phyloP scores from a whole-genome alignment of 345 rosid species.

The Salix viminalis region DNA sequence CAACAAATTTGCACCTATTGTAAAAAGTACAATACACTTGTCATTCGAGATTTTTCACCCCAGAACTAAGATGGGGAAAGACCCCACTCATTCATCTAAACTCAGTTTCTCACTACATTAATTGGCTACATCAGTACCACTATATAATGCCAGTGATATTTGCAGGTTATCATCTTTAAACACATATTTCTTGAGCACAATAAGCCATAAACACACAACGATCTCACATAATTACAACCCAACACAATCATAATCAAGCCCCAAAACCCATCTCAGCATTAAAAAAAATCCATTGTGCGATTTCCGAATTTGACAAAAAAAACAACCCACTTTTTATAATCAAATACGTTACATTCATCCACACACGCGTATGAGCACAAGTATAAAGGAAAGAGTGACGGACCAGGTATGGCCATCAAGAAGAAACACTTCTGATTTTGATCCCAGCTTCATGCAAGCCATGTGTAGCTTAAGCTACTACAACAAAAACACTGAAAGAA shows the following conservation, averaged over 20 bases:
- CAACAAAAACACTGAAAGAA: conserved; percentile 10
- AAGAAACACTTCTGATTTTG: conserved; percentile 76
- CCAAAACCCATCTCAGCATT: neutral
- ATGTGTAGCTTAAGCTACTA: conserved; percentile 26
- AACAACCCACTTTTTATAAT: conserved; percentile 14
- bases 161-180: neutral
- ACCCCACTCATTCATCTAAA: neutral
- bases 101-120: neutral
- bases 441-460: conserved; percentile 90
- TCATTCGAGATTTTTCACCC: neutral
- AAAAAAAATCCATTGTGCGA: neutral
- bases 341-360: neutral
- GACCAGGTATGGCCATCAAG: conserved; percentile 68
- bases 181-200: neutral
- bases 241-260: neutral
- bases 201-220: neutral
- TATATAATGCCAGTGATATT: neutral
- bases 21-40: too few relatives aligned
- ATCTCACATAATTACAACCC: neutral
- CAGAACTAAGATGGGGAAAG: neutral
- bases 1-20: neutral
- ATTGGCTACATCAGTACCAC: neutral
- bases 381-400: conserved; percentile 7
- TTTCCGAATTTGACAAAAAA: neutral
- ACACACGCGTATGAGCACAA: neutral